Percentiles rank a stretch among this genome's conserved stretches.
These are phyloP conservation scores for Exophiala alcalophila DNA, from an alignment of 2,329 filamentous ascomycete genomes.

Conservation along the genomic window DNA sequence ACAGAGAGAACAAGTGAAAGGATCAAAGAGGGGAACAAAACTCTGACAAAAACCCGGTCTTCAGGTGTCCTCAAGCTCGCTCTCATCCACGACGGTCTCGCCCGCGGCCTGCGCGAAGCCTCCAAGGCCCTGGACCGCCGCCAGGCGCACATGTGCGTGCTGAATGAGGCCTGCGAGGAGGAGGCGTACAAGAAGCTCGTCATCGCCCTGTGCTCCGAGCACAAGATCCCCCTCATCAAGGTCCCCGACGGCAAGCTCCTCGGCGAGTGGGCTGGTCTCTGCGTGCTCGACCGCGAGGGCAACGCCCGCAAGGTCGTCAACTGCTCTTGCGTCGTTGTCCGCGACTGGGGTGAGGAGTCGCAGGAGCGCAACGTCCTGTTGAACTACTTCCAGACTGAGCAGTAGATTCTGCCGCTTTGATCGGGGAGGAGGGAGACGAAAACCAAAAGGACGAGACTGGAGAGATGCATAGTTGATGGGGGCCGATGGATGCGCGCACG, in stretches of 20 bases:
- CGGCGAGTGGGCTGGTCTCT: conserved; percentile 99
- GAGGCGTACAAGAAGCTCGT: conserved; percentile 99
- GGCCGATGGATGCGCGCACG: no score
- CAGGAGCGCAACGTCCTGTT: conserved; percentile 98
- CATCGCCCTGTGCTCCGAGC: conserved; percentile 96
- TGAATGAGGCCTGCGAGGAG: conserved; percentile 99
- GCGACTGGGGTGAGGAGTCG: conserved; percentile 99
- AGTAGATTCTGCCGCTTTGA: no score
- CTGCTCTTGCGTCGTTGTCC: conserved; percentile 99
- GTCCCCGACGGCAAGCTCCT: conserved; percentile 99
- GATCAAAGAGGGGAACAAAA: neutral
- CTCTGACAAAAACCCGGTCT: neutral
- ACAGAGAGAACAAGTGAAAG: neutral
- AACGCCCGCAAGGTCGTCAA: conserved; percentile 99
- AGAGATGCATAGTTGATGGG: no score
- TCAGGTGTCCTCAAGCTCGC: conserved; percentile 86
- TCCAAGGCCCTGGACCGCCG: conserved; percentile 98
- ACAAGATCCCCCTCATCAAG: conserved; percentile 99
- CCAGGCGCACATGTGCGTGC: conserved; percentile 99
- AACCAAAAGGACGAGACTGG: no score
- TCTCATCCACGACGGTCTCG: conserved; percentile 99
- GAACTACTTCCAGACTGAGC: conserved; percentile 98
- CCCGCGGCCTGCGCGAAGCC: conserved; percentile 95
- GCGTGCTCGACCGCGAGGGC: conserved; percentile 97
- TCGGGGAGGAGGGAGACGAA: no score